Percentiles rank a stretch among this genome's conserved stretches.
These are phyloP conservation scores for Arthrobotrys pseudoclavata DNA, from an alignment of 2,329 filamentous ascomycete genomes.

Conservation along the genomic window DNA sequence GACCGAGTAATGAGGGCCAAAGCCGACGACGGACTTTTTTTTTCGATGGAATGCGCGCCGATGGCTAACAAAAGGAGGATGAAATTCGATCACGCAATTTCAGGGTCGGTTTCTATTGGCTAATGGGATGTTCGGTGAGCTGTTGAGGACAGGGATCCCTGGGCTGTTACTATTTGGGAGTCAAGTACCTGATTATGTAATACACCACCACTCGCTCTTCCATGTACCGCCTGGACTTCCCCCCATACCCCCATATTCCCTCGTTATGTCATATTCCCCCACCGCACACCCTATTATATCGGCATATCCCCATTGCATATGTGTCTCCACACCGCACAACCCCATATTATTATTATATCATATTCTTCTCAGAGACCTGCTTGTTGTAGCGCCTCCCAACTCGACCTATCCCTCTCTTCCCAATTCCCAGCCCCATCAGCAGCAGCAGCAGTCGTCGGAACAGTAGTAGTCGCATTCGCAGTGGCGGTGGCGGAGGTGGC, in stretches of 20 bases:
- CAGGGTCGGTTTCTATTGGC: constrained; percentile 31
- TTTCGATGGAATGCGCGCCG: constrained; percentile 28
- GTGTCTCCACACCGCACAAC: neutral
- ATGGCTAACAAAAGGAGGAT: constrained; percentile 38
- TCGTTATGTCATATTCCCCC: neutral
- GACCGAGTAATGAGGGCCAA: neutral
- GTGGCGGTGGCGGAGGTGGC: constrained; percentile 61
- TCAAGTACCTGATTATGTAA: constrained; percentile 30
- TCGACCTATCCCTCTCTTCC: constrained; percentile 42
- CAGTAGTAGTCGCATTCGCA: constrained; percentile 64
- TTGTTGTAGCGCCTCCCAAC: constrained; percentile 53
- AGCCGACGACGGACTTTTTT: constrained; percentile 46
- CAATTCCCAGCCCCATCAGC: neutral
- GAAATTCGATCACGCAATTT: constrained; percentile 57
- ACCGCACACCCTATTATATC: neutral
- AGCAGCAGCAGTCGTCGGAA: constrained; percentile 16
- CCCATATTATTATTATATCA: constrained; percentile 9
- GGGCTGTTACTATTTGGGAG: constrained; percentile 22
- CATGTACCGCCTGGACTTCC: neutral
- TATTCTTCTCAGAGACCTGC: constrained; percentile 33
- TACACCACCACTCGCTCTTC: neutral
- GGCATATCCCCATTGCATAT: neutral
- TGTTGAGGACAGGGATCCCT: constrained; percentile 22
- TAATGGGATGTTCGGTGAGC: constrained; percentile 12
- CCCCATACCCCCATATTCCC: neutral